Evolutionary conservation across 257 asterid genomes (phyloP), one percentile per base, ranked within the genome.

Genomic region (Sherardia arvensis): DNA sequence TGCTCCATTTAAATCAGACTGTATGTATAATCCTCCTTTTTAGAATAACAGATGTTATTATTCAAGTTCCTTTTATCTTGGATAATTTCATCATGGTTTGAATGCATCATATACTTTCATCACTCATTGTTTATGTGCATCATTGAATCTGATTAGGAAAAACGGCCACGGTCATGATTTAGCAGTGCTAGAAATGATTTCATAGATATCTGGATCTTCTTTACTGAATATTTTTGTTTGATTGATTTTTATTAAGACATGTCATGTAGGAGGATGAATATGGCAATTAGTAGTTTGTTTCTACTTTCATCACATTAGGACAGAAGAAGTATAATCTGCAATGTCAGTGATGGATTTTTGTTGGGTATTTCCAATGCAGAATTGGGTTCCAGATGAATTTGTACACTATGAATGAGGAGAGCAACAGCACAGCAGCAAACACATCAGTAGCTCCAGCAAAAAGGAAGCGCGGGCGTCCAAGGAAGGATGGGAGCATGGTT

Each of bases 391-490:
- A 29, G 15, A 65, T 11, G 28, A 9, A 34, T 33, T 34, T 61
- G 38, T 55, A 53, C 33, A 65, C 25, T 64, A 89, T 87, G 94
- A 72, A 78, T 73, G 77, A 70, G 61, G 72, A 75, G 55, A 61
- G 55, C 64, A 67, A 22, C 64, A 67, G n/a, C 29, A 61, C 67
- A 12, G 27, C 45, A 4, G 27, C 45, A 4, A 62, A 62, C 38
- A 68, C 69, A 6, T 73, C 75, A 36, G 62, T 77, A 51, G 76
- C 74, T 45, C 83, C 84, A 11, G 87, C 81, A 20, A 91, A 84
- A 74, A 81, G 96, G 33, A 82, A 73, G 68, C 93, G 97, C 14
- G 96, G 95, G 26, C 89, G 91, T 3, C 97, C 95, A 0, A 86
- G 95, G 5, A 87, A 87, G 71, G 91, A 91, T 66, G 87, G 74